Base-by-base conservation (phyloP, 108 stramenopile species). In the Cyclostephanos tholiformis region DNA sequence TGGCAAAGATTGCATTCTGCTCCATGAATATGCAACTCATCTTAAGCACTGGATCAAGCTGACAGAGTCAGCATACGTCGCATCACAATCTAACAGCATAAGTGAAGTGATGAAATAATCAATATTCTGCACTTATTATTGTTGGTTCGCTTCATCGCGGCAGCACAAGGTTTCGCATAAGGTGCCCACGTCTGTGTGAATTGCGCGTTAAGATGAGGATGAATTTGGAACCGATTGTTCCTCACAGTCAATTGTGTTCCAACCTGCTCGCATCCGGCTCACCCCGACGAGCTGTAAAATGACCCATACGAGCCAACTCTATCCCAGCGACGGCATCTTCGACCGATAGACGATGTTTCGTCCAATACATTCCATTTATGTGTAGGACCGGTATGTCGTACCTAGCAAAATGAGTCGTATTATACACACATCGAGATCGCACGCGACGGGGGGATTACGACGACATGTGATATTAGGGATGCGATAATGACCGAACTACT, bases 371-470 rank as follows among this genome's bases (percentile, higher is more conserved):
- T 43, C 68, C 84, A 48, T 87, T 66, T 14, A 94, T 70, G 59
- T 94, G 93, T 14, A 94, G 71, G 1, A 94, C 88, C 12, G 93
- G 93, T 69, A 94, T 94, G 63, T 94, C 93, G 64, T 91, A 94
- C 67, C 74, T 75, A 1, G 35, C 1, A 2, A 48, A 20, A 46
- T 22, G 1, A 55, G 19, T 55, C 50, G 20, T 2, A 51, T 51
- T 17, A 7, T 51, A 8, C 20, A 10, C 20, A 51, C 50, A 4
- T 8, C 20, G 10, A n/a, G n/a, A n/a, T n/a, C n/a, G n/a, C n/a
- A 9, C 20, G 50, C 3, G 20, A 9, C 4, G 50, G 50, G 20
- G 50, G 50, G 50, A 10, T 51, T 7, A 51, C 19, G 20, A 19
- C 19, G 17, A 20, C 17, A 20, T 19, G 50, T 9, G 10, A 9